Evolutionary conservation across 2,329 filamentous ascomycete genomes (phyloP).

Genomic region (Talaromyces sp.): DNA sequence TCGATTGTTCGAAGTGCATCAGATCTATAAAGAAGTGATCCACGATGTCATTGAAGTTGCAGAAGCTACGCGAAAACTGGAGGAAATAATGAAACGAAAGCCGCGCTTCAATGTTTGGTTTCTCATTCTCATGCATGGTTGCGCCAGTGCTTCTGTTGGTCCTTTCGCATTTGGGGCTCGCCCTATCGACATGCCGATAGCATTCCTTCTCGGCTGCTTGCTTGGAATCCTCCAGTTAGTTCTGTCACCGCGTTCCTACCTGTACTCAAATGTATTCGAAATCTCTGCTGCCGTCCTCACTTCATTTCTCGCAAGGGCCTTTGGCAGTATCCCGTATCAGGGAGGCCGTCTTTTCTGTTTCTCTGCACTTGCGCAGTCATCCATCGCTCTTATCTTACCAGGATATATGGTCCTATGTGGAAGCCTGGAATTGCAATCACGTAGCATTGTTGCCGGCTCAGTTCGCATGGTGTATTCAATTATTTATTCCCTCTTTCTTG

Average conservation of each 20-base stretch:
- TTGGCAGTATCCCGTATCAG: conserved; percentile 62
- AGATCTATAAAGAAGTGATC: conserved; percentile 50
- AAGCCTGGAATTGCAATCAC: conserved; percentile 66
- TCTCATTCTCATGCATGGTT: conserved; percentile 66
- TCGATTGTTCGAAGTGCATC: conserved; percentile 45
- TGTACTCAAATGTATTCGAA: conserved; percentile 65
- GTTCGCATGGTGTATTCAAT: conserved; percentile 75
- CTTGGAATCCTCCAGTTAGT: conserved; percentile 74
- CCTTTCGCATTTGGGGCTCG: conserved; percentile 79
- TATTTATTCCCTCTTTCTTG: conserved; percentile 70
- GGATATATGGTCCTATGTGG: conserved; percentile 63
- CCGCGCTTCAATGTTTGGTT: conserved; percentile 56
- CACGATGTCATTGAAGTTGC: conserved; percentile 49
- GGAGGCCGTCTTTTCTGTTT: conserved; percentile 62
- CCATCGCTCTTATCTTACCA: conserved; percentile 69
- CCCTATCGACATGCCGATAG: conserved; percentile 74
- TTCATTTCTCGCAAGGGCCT: conserved; percentile 65
- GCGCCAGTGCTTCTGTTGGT: conserved; percentile 72
- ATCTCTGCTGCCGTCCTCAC: conserved; percentile 64
- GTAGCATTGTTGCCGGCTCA: conserved; percentile 67
- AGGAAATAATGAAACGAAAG: conserved; percentile 57
- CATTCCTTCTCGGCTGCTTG: conserved; percentile 72
- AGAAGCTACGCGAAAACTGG: conserved; percentile 44
- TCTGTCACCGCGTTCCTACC: conserved; percentile 69
- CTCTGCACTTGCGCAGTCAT: conserved; percentile 67